Percentiles rank a stretch among this genome's conserved stretches.
These are phyloP conservation scores for Saksenaea vasiformis DNA, from an alignment of 371 early-diverging fungal species.

Conservation along the genomic window DNA sequence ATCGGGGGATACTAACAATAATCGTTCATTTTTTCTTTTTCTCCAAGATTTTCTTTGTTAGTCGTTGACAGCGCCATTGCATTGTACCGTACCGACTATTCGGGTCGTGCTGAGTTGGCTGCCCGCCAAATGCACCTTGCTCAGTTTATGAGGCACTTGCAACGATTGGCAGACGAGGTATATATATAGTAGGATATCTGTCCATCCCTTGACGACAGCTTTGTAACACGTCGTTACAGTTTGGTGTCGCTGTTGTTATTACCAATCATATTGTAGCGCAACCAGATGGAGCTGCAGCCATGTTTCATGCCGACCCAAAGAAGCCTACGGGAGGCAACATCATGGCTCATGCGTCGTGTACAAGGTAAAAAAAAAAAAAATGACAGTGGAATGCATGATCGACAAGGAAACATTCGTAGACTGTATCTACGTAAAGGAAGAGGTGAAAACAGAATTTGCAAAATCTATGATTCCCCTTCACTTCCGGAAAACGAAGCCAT, in stretches of 20 bases:
- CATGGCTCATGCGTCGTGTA: conserved; percentile 97
- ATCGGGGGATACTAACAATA: too few species aligned
- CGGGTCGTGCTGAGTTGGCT: conserved; percentile 96
- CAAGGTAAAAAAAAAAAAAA: conserved; percentile 44
- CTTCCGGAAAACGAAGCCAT: conserved; percentile 77
- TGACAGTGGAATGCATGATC: not conserved
- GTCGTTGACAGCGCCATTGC: conserved; percentile 98
- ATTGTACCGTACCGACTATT: conserved; percentile 97
- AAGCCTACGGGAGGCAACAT: conserved; percentile 99
- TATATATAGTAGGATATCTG: too few species aligned
- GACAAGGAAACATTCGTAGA: conserved; percentile 29
- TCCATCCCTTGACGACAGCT: too few species aligned
- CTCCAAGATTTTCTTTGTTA: conserved; percentile 80
- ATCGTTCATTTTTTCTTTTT: conserved; percentile 4
- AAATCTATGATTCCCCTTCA: conserved; percentile 87
- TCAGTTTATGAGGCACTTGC: conserved; percentile 86
- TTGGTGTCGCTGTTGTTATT: conserved; percentile 97
- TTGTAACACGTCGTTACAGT: too few species aligned
- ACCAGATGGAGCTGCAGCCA: conserved; percentile 92
- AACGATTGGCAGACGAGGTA: conserved; percentile 94
- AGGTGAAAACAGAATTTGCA: conserved; percentile 82
- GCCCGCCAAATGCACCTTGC: conserved; percentile 98
- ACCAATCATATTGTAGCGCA: conserved; percentile 99
- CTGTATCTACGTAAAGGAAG: conserved; percentile 82
- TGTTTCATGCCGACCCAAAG: conserved; percentile 96